Conservation (phyloP, 2,329 filamentous ascomycete genomes). For the Scytalidium lignicola region DNA sequence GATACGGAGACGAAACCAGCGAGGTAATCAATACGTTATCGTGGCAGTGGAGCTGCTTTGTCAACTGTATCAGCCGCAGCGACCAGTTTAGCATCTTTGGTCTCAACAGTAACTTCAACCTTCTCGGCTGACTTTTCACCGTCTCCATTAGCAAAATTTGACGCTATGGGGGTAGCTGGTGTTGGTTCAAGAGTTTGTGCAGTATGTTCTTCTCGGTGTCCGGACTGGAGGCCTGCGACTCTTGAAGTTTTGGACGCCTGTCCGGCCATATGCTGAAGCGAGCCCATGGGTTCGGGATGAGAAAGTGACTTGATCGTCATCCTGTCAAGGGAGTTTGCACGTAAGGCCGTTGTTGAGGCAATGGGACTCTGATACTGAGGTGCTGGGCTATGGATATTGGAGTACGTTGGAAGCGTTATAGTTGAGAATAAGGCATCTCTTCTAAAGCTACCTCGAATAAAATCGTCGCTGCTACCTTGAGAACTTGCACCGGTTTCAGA, state of each 20-base stretch:
- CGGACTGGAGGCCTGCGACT: too few species aligned
- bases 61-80: not conserved
- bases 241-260: too few species aligned
- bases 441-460: not conserved
- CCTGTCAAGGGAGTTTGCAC: slow-evolving; percentile 3
- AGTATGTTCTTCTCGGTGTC: too few species aligned
- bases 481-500: not conserved
- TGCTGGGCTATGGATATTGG: slow-evolving; percentile 3
- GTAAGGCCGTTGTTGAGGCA: not conserved
- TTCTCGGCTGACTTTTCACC: not conserved
- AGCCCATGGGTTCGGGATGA: too few species aligned
- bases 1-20: slow-evolving; percentile 40
- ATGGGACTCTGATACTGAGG: slow-evolving; percentile 4
- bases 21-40: slow-evolving; percentile 38
- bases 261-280: too few species aligned
- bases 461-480: not conserved
- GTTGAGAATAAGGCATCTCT: not conserved
- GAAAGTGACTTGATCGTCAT: slow-evolving; percentile 3
- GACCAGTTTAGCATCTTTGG: slow-evolving; percentile 26
- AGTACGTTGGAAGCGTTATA: slow-evolving; percentile 3
- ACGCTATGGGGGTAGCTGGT: not conserved
- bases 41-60: slow-evolving; percentile 2
- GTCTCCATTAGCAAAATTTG: not conserved
- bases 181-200: not conserved
- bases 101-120: not conserved